These are phyloP conservation scores for Lepidium didymum DNA, from an alignment of 345 rosid genomes.

Conservation along the genomic window DNA sequence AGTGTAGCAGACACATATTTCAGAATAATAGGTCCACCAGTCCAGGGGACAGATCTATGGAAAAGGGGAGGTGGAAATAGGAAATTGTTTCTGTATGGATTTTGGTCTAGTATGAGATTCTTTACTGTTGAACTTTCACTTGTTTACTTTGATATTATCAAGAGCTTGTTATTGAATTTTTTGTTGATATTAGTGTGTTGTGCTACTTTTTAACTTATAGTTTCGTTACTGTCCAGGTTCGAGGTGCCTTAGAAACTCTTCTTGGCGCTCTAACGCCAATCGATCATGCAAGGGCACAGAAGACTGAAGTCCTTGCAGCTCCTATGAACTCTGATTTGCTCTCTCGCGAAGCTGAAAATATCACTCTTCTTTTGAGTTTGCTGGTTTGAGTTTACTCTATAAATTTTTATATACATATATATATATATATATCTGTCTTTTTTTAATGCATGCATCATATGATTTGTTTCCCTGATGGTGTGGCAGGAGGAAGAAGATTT, in stretches of 20 bases:
- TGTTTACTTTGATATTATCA: not conserved
- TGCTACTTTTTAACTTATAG: not conserved
- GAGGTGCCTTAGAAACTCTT: constrained; percentile 93
- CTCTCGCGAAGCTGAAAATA: constrained; percentile 85
- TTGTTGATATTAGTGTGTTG: not conserved
- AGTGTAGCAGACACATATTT: not conserved
- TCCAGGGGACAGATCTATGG: not conserved
- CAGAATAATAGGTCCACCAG: constrained; percentile 1
- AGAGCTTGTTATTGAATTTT: not conserved
- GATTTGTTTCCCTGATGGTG: constrained; percentile 7
- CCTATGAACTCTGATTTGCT: constrained; percentile 94
- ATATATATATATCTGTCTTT: not conserved
- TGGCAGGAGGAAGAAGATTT: constrained; percentile 94
- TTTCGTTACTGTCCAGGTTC: constrained; percentile 43
- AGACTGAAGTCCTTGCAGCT: constrained; percentile 81
- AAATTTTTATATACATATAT: not conserved
- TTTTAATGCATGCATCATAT: not conserved
- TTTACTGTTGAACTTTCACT: not conserved
- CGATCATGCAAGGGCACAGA: constrained; percentile 65
- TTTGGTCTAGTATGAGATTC: not conserved
- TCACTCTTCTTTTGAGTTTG: constrained; percentile 86
- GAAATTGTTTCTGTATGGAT: not conserved
- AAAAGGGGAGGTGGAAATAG: not conserved
- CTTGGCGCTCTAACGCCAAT: constrained; percentile 84
- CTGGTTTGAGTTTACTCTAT: constrained; percentile 43